Evolutionary conservation across 768 basidiomycete genomes (phyloP), one percentile per base, ranked within the genome.

Genomic region (Hygrophoropsis aurantiaca): DNA sequence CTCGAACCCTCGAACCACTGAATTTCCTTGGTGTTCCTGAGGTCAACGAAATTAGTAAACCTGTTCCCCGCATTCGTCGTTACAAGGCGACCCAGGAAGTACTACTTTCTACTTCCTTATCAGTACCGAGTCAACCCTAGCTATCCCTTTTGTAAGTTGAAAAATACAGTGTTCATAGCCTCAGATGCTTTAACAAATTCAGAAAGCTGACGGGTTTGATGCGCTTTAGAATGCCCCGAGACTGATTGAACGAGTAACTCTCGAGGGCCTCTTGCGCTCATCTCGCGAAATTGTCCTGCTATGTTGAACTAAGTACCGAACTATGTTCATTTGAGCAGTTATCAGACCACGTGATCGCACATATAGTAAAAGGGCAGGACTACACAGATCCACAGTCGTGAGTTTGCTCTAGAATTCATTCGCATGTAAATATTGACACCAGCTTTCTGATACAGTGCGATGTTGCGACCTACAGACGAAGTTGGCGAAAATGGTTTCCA

Each of bases 1-100:
- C 73, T 15, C 70, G 75, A 10, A 66, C 74, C 4, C 53, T 72
- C 6, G 74, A 78, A 51, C 51, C 77, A 21, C 70, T 71, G 44
- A 54, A 60, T 8, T 61, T 58, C 41, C 58, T 77, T 32, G 59
- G 72, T 6, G 61, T 73, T 27, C 67, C 69, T 27, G 61, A 71
- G 15, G 60, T 74, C n/a, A 30, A 66, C 30, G 57, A 66, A 18
- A 39, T 36, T 18, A 62, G 65, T 11, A 68, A 62, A 38, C 41
- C 47, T 3, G 54, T 60, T 10, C 59, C 62, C 16, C 55, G 55
- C 2, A 62, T 65, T 3, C 65, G 67, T 13, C 58, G 59, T 39
- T 74, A 73, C 54, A 57, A 68, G 36, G 38, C 25, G 11, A 46
- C 36, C 11, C n/a, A 27, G 15, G 37, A 24, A 19, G 36, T 25